Evolutionary conservation across 805 yeast species (phyloP), one percentile per base, ranked within the genome.

Genomic region (Ogataea pini): DNA sequence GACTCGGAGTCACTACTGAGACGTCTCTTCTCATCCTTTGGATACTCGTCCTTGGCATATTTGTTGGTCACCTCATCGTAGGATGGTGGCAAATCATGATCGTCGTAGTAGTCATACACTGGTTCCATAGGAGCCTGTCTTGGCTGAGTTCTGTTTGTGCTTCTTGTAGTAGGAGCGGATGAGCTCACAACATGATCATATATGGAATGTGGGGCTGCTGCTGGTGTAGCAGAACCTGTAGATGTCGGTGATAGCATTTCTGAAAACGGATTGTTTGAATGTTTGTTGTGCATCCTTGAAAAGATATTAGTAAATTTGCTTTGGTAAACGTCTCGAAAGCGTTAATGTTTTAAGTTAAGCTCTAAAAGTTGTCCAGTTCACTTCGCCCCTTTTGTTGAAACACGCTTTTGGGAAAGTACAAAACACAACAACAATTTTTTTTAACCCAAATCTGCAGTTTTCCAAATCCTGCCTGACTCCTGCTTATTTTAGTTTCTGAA

Each of bases 11-110:
- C 54, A 43, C 48, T 53, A 24, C 47, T 46, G 9, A 62, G 45
- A 25, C 65, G 50, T 13, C 58, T 48, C 36, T 68, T 65, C 55
- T 80, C 81, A 52, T 82, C 87, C 50, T 72, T 70, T 45, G 86
- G 85, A 59, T 79, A 80, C 49, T 76, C 79, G 22, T 63, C 50
- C 36, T 60, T 67, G 9, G 68, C 60, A 25, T 68, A 65, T 20
- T 72, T 73, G 14, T 70, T 64, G 2, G 88, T 82, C 17, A 76
- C 85, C 56, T 84, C 90, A 54, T 83, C 87, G 59, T 85, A 84
- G 0, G 89, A 73, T 7, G 90, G 89, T 5, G 89, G 88, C 14
- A 60, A 41, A 41, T 59, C 64, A 44, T 55, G 60, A 48, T 58
- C 64, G 44, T 59, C 62, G 22, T 48, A 52, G 37, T 60, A 52